A percentile compares a stretch with the other conserved stretches of the same genome.
Conservation (phyloP, 805 yeast genomes). For the Naumovozyma baii region DNA sequence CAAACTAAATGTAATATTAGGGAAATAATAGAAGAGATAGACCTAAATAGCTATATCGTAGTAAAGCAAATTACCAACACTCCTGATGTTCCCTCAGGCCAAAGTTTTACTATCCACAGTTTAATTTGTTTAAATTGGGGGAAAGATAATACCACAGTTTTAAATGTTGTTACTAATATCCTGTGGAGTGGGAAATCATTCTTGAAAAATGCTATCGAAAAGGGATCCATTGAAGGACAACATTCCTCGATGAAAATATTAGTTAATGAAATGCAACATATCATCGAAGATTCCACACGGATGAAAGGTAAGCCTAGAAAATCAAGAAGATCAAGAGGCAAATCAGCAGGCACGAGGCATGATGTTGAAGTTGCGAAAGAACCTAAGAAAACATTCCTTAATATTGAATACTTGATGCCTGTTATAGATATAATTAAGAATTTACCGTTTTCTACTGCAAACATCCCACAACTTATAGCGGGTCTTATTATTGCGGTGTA, state of each 20-base stretch:
- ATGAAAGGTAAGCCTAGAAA: slow-evolving; percentile 9
- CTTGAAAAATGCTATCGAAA: slow-evolving; percentile 69
- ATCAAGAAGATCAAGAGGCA: slow-evolving; percentile 6
- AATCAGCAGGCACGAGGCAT: slow-evolving; percentile 5
- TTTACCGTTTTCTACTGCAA: background rate
- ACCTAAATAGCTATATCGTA: slow-evolving; percentile 35
- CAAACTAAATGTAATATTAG: slow-evolving; percentile 54
- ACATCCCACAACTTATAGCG: background rate
- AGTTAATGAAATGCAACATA: slow-evolving; percentile 33
- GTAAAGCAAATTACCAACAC: slow-evolving; percentile 48
- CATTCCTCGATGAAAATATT: slow-evolving; percentile 43
- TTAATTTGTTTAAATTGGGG: slow-evolving; percentile 56
- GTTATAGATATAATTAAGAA: background rate
- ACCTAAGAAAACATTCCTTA: no score
- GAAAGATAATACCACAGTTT: slow-evolving; percentile 41
- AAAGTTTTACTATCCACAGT: slow-evolving; percentile 53
- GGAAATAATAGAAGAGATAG: slow-evolving; percentile 43
- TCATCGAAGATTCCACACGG: slow-evolving; percentile 19
- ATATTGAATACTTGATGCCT: no score
- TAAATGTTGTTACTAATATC: slow-evolving; percentile 48
- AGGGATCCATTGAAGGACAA: slow-evolving; percentile 68
- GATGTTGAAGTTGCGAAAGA: no score
- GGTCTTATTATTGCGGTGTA: slow-evolving; percentile 2
- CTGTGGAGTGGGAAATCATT: slow-evolving; percentile 70
- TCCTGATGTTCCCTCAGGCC: slow-evolving; percentile 73